phyloP scores from a whole-genome alignment of 2,329 filamentous ascomycete genomes.

The Macrophomina tecta region DNA sequence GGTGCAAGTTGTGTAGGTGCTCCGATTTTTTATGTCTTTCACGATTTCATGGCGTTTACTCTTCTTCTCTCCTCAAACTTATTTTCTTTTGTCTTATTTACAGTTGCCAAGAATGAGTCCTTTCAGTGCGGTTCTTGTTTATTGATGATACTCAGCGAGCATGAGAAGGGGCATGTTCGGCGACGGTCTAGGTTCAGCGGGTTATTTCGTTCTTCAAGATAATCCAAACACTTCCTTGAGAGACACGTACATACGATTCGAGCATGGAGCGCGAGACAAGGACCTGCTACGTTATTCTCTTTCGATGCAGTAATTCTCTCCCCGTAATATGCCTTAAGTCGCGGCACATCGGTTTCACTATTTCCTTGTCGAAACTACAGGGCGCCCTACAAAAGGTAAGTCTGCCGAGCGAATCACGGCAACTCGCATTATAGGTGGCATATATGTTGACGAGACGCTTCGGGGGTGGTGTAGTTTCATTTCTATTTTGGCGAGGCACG shows the following conservation, averaged over 20 bases:
- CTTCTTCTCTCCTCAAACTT: conserved; percentile 22
- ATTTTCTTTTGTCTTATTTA: conserved; percentile 16
- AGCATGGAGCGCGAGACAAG: conserved; percentile 3
- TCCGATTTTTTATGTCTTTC: conserved; percentile 22
- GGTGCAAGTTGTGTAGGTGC: conserved; percentile 27
- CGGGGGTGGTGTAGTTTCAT: background rate
- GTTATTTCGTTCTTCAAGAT: conserved; percentile 25
- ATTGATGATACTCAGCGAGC: conserved; percentile 36
- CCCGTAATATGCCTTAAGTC: conserved; percentile 12
- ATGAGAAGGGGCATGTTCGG: conserved; percentile 30
- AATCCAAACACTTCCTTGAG: conserved; percentile 27
- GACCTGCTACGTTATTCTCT: conserved; percentile 8
- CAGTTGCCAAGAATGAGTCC: conserved; percentile 10
- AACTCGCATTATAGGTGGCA: background rate
- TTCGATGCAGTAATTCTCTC: conserved; percentile 7
- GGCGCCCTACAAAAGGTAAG: conserved; percentile 10
- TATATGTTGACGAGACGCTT: conserved; percentile 4
- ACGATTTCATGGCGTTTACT: conserved; percentile 23
- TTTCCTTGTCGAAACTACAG: background rate
- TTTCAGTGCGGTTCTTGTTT: conserved; percentile 18
- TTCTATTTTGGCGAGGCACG: background rate
- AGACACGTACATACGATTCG: conserved; percentile 24
- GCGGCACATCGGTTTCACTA: conserved; percentile 10
- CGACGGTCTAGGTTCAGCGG: conserved; percentile 27
- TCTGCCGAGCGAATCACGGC: background rate